A percentile compares a stretch with the other conserved stretches of the same genome.
phyloP scores from a whole-genome alignment of 768 basidiomycete genomes.

The Candolleomyces efflorescens region DNA sequence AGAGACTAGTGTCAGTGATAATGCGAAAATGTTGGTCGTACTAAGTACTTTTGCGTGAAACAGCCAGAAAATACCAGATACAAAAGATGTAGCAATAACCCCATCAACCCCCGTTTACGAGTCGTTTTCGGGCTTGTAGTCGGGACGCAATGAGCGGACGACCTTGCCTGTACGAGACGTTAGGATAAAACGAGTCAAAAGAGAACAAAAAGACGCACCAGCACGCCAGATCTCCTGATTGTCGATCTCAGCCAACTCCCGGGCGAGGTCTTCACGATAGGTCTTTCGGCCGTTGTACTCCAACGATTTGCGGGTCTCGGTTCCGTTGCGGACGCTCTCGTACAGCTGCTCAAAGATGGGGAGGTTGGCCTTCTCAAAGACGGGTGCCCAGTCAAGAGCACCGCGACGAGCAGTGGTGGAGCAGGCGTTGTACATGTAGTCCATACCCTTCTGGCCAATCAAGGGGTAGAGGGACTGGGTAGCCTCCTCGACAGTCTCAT shows the following conservation, averaged over 20 bases:
- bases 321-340: conserved; percentile 90
- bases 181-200: no score
- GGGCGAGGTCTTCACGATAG: conserved; percentile 89
- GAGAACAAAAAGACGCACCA: no score
- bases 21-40: not conserved
- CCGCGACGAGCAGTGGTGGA: conserved; percentile 99
- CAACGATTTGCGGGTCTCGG: conserved; percentile 94
- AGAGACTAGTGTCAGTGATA: not conserved
- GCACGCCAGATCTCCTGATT: conserved; percentile 98
- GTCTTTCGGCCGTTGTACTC: conserved; percentile 93
- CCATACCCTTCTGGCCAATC: conserved; percentile 95
- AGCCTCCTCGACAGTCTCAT: conserved; percentile 99
- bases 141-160: conserved; percentile 85
- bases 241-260: conserved; percentile 92
- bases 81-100: not conserved
- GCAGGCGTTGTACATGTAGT: conserved; percentile 99
- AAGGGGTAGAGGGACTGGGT: conserved; percentile 97
- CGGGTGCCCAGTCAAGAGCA: conserved; percentile 97
- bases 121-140: conserved; percentile 63
- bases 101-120: no score
- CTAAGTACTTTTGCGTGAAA: conserved; percentile 18
- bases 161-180: conserved; percentile 61
- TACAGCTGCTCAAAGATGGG: conserved; percentile 96
- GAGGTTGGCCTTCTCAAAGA: conserved; percentile 91
- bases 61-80: not conserved